These are phyloP conservation scores for Kodamaea arcana DNA, from an alignment of 1,139 yeast species.

Conservation along the genomic window DNA sequence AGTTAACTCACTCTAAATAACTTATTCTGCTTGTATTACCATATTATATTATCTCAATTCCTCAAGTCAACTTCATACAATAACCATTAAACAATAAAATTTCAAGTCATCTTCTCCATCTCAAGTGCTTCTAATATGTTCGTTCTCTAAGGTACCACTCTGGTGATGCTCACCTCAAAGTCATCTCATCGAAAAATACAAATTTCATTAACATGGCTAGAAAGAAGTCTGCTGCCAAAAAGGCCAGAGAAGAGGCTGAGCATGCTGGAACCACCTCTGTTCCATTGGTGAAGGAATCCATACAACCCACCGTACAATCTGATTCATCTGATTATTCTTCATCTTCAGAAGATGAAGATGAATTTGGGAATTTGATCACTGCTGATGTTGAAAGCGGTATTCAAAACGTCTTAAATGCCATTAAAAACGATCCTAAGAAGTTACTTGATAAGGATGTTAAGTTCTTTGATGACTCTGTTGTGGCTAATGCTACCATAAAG, in stretches of 20 bases:
- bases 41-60: too few species aligned
- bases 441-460: slow-evolving; percentile 62
- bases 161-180: too few species aligned
- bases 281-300: slow-evolving; percentile 3
- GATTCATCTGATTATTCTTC: slow-evolving; percentile 7
- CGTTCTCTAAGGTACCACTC: too few species aligned
- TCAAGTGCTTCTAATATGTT: too few species aligned
- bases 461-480: slow-evolving; percentile 66
- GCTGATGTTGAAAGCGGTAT: slow-evolving; percentile 83
- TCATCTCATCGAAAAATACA: too few species aligned
- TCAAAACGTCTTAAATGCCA: slow-evolving; percentile 63
- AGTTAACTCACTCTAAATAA: too few species aligned
- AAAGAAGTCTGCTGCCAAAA: slow-evolving; percentile 85
- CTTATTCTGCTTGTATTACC: too few species aligned
- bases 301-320: slow-evolving; percentile 3
- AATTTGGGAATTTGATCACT: slow-evolving; percentile 82
- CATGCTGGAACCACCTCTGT: slow-evolving; percentile 4
- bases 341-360: slow-evolving; percentile 80
- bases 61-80: too few species aligned
- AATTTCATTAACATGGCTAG: slow-evolving; percentile 71
- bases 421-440: slow-evolving; percentile 60
- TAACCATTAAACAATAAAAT: too few species aligned
- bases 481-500: slow-evolving; percentile 21
- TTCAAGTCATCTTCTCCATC: too few species aligned
- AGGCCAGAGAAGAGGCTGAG: slow-evolving; percentile 55